These are phyloP conservation scores for Purshia tridentata DNA, from an alignment of 306 rosid genomes.

Conservation along the genomic window DNA sequence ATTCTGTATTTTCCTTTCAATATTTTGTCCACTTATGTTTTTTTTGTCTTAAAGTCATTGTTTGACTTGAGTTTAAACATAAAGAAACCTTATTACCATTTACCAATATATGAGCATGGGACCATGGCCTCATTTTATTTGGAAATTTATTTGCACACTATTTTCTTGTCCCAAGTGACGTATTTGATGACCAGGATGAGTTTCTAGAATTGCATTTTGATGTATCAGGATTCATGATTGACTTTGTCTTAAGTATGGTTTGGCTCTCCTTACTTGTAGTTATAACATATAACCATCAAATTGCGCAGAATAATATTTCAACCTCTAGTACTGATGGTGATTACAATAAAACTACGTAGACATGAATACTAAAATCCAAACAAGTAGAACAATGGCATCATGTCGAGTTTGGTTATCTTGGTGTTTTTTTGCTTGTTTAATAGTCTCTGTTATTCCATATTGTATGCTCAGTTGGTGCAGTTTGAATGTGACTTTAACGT, in stretches of 20 bases:
- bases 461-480: not conserved
- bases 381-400: not conserved
- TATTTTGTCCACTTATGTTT: not conserved
- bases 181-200: not conserved
- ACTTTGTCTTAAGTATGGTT: not conserved
- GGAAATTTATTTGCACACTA: not conserved
- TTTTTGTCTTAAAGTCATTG: not conserved
- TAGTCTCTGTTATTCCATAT: not conserved
- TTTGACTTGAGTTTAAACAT: not conserved
- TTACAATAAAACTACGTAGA: not conserved
- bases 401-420: conserved; percentile 2
- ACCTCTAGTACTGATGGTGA: not conserved
- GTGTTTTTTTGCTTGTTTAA: not conserved
- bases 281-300: not conserved
- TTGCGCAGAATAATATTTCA: not conserved
- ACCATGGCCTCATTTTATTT: conserved; percentile 1
- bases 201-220: not conserved
- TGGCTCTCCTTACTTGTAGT: no score
- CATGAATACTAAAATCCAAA: not conserved
- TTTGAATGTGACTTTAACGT: conserved; percentile 4
- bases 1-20: not conserved
- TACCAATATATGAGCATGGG: not conserved
- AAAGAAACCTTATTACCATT: not conserved
- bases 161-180: not conserved
- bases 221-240: not conserved